These are phyloP conservation scores for Pseudomassariella vexata DNA, from an alignment of 2,329 filamentous ascomycete genomes.

Conservation along the genomic window DNA sequence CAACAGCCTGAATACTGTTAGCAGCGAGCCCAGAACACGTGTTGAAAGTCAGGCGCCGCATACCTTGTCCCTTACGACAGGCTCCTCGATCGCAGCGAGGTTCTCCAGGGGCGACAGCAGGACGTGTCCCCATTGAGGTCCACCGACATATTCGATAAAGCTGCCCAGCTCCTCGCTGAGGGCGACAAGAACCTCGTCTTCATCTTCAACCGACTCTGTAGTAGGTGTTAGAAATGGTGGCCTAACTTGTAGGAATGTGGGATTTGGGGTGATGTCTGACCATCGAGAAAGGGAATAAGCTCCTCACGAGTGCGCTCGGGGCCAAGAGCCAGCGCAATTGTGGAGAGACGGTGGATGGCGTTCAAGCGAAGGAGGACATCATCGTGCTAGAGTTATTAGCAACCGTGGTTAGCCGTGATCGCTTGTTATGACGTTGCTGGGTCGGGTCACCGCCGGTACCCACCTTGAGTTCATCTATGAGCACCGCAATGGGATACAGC, in stretches of 20 bases:
- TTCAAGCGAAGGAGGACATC: conserved; percentile 97
- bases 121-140: conserved; percentile 89
- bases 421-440: conserved; percentile 8
- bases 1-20: conserved; percentile 66
- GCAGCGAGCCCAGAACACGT: conserved; percentile 5
- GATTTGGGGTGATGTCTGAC: conserved; percentile 58
- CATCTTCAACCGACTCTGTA: conserved; percentile 95
- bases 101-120: conserved; percentile 96
- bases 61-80: conserved; percentile 96
- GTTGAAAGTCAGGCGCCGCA: conserved; percentile 13
- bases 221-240: conserved; percentile 21
- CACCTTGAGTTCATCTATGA: conserved; percentile 99
- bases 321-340: conserved; percentile 92
- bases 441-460: conserved; percentile 23
- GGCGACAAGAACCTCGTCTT: conserved; percentile 96
- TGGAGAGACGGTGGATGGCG: conserved; percentile 95
- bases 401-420: conserved; percentile 8
- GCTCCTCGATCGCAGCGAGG: conserved; percentile 95
- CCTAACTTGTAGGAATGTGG: conserved; percentile 7
- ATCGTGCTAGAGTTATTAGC: conserved; percentile 66
- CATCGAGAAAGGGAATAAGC: conserved; percentile 97
- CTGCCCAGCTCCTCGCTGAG: conserved; percentile 93
- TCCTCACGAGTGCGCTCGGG: conserved; percentile 96
- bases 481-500: conserved; percentile 98
- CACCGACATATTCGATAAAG: conserved; percentile 97